Evolutionary conservation across 2,329 filamentous ascomycete genomes (phyloP).

Genomic region (Immersiporthe knoxdaviesiana): DNA sequence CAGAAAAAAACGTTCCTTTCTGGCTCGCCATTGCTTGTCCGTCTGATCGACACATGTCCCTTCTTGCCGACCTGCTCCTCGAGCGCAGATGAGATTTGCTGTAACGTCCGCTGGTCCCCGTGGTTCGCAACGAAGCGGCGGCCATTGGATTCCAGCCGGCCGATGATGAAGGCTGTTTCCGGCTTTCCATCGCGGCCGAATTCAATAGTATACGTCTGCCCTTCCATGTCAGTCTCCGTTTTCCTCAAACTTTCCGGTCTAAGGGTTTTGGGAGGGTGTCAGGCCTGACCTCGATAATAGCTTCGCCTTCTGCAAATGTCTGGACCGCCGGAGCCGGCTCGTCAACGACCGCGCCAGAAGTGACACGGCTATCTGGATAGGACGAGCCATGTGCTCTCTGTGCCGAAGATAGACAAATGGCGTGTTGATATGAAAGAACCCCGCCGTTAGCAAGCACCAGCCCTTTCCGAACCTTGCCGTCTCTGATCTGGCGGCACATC

Average conservation of each 20-base stretch:
- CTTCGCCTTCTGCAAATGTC: constrained; percentile 20
- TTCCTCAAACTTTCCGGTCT: too few relatives aligned
- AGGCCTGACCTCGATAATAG: constrained; percentile 16
- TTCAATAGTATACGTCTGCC: constrained; percentile 39
- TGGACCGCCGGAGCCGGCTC: constrained; percentile 3
- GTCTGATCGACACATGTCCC: constrained; percentile 11
- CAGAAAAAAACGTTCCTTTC: constrained; percentile 23
- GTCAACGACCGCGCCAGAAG: not conserved
- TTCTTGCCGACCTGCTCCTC: constrained; percentile 26
- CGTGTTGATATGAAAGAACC: constrained; percentile 67
- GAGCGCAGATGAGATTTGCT: constrained; percentile 16
- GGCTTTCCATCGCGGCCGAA: constrained; percentile 27
- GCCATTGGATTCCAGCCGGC: constrained; percentile 11
- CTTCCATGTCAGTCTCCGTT: not conserved
- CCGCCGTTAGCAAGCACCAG: constrained; percentile 69
- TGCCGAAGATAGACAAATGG: constrained; percentile 57
- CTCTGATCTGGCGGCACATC: constrained; percentile 57
- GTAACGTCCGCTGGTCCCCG: constrained; percentile 24
- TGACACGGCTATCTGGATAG: constrained; percentile 25
- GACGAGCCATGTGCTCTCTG: constrained; percentile 36
- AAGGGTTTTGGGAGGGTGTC: too few relatives aligned
- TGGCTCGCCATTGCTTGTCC: constrained; percentile 2
- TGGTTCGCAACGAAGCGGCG: constrained; percentile 26
- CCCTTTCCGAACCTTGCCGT: constrained; percentile 50
- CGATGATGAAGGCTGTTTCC: constrained; percentile 26